Base-by-base conservation (phyloP, 2,329 filamentous ascomycete genomes). In the Pseudogymnoascus sp. region DNA sequence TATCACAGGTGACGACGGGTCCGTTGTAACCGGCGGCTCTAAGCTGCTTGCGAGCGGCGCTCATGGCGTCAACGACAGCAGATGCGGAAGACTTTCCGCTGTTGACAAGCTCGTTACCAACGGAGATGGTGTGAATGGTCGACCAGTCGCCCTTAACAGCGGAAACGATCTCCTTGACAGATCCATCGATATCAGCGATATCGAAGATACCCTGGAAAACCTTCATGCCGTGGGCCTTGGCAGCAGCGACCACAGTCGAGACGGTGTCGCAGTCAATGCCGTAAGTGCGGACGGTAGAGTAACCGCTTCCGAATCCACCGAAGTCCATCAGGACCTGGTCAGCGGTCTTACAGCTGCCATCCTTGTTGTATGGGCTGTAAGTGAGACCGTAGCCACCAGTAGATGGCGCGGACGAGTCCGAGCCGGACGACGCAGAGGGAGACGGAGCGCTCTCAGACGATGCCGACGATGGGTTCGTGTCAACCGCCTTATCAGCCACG, bases 81-180 rank as follows among this genome's bases (percentile, higher is more conserved):
- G 67, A 67, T 0, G 82, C 78, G 4, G 78, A 79, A 37, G 78
- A 80, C 37, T 77, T 72, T 39, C 84, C 83, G 59, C 79, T 81
- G 73, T 90, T 88, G 71, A 96, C 85, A 35, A 88, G 78, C 73
- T 96, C 91, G 71, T 96, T 96, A 64, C 90, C 91, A 41, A 96
- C 81, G 61, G 84, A 83, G 69, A 96, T 80, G 1, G 89, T 88
- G 70, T 88, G 80, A 64, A 95, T 81, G 12, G 77, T 71, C 57
- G 77, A 78, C 89, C 89, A 96, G 72, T 89, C 82, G 30, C 80
- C 78, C 5, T 76, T 65, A 41, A 88, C 78, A 12, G 81, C 84
- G 4, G 77, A 71, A 61, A 85, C 81, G 63, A 95, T 85, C 30
- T 75, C 78, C 8, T 79, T 66, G n/a, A 89, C 78, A 62, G 89